phyloP scores from a whole-genome alignment of 2,329 filamentous ascomycete species.

The Trichoderma sp. region DNA sequence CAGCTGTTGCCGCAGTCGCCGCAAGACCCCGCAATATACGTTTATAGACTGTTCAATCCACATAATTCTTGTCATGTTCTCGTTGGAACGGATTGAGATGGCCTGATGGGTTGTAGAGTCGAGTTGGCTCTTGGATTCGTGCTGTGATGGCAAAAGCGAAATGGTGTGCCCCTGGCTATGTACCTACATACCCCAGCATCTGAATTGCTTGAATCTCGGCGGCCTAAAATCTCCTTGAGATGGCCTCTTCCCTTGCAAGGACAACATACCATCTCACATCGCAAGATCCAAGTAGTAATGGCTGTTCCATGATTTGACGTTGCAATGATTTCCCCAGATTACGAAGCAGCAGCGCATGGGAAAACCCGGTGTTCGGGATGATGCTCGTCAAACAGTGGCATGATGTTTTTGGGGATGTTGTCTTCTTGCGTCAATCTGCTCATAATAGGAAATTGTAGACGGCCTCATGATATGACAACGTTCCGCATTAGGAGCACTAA shows the following conservation, averaged over 20 bases:
- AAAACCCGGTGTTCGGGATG: background rate
- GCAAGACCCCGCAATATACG: background rate
- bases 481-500: background rate
- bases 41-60: background rate
- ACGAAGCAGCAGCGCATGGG: background rate
- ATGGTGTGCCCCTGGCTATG: background rate
- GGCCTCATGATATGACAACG: background rate
- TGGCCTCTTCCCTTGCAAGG: background rate
- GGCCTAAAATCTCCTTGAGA: background rate
- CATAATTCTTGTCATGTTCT: background rate
- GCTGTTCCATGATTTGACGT: background rate
- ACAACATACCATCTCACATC: background rate
- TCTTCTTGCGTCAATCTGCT: background rate
- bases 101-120: background rate
- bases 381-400: background rate
- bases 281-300: background rate
- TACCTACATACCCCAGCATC: background rate
- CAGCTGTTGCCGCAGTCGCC: conserved; percentile 12
- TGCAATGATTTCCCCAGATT: background rate
- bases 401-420: background rate
- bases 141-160: background rate
- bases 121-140: background rate
- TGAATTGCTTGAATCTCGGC: background rate
- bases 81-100: background rate
- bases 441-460: conserved; percentile 7